phyloP scores from a whole-genome alignment of 1,284 basidiomycete genomes.

The Ceraceosorus guamensis region DNA sequence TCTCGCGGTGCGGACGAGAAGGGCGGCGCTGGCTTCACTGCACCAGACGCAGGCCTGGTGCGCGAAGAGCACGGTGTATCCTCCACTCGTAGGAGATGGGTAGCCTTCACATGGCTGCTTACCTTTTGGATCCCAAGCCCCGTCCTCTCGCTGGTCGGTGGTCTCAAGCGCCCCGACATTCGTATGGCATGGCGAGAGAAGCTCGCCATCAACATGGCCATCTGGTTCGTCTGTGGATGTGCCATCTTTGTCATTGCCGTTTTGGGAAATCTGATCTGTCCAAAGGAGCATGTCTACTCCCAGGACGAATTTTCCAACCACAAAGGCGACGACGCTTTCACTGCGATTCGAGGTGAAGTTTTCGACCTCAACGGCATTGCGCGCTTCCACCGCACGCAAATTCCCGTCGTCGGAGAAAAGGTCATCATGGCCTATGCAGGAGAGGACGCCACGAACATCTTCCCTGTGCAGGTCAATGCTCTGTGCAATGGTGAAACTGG shows the following conservation, averaged over 20 bases:
- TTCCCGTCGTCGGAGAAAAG: conserved; percentile 69
- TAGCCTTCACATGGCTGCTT: conserved; percentile 75
- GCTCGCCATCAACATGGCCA: conserved; percentile 80
- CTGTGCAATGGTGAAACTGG: conserved; percentile 82
- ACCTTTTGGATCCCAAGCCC: conserved; percentile 83
- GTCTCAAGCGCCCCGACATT: conserved; percentile 89
- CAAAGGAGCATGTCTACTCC: conserved; percentile 84
- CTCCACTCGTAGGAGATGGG: conserved; percentile 75
- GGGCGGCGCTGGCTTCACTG: conserved; percentile 1
- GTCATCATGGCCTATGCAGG: conserved; percentile 78
- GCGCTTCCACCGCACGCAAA: conserved; percentile 58
- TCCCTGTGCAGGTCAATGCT: conserved; percentile 94
- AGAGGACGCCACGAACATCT: conserved; percentile 65
- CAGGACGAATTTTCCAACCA: conserved; percentile 67
- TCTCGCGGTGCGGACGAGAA: conserved; percentile 51
- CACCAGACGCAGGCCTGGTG: conserved; percentile 56
- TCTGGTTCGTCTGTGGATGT: conserved; percentile 84
- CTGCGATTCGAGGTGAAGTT: conserved; percentile 83
- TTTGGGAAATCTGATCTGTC: conserved; percentile 82
- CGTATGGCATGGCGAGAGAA: conserved; percentile 97
- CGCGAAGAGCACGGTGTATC: conserved; percentile 77
- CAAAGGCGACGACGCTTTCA: conserved; percentile 66
- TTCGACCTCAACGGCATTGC: conserved; percentile 60
- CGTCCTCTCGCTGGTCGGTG: conserved; percentile 64
- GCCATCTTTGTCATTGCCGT: conserved; percentile 89